Percentiles rank a stretch among this genome's conserved stretches.
phyloP scores from a whole-genome alignment of 2,329 filamentous ascomycete species.

The Sarocladium brachiariae region DNA sequence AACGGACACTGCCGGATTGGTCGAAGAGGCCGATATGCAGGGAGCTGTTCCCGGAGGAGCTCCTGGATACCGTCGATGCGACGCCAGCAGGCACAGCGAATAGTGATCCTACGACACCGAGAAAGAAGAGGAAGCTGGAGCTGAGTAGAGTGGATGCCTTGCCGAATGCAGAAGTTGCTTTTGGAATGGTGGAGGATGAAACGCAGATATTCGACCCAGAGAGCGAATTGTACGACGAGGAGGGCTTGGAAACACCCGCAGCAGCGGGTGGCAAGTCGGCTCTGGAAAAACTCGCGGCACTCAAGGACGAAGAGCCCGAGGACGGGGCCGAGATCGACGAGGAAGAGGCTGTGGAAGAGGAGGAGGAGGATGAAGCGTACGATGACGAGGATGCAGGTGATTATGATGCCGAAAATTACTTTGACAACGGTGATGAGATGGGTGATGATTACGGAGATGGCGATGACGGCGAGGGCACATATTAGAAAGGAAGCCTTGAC shows the following conservation, averaged over 20 bases:
- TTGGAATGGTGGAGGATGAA: slow-evolving; percentile 28
- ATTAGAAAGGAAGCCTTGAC: slow-evolving; percentile 17
- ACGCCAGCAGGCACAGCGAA: slow-evolving; percentile 12
- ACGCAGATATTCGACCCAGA: slow-evolving; percentile 21
- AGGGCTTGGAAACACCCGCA: slow-evolving; percentile 11
- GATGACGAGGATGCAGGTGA: slow-evolving; percentile 55
- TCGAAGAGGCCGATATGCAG: slow-evolving; percentile 40
- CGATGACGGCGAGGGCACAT: slow-evolving; percentile 41
- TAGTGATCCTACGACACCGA: neutral
- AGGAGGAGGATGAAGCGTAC: slow-evolving; percentile 42
- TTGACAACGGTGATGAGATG: slow-evolving; percentile 51
- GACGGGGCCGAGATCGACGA: slow-evolving; percentile 42
- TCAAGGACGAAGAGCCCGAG: slow-evolving; percentile 44
- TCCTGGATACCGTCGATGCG: slow-evolving; percentile 48
- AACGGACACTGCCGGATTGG: slow-evolving; percentile 49
- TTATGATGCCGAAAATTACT: slow-evolving; percentile 55
- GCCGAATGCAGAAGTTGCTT: slow-evolving; percentile 45
- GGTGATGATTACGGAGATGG: slow-evolving; percentile 45
- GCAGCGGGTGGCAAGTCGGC: slow-evolving; percentile 28
- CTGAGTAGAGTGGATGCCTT: slow-evolving; percentile 40
- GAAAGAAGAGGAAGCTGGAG: slow-evolving; percentile 38
- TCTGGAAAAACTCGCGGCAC: slow-evolving; percentile 37
- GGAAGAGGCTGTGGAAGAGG: slow-evolving; percentile 39
- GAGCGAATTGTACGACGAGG: slow-evolving; percentile 23
- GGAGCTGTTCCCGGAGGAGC: slow-evolving; percentile 49